phyloP scores from a whole-genome alignment of 164 flowering plant species.

The Cinnamomum micranthum region DNA sequence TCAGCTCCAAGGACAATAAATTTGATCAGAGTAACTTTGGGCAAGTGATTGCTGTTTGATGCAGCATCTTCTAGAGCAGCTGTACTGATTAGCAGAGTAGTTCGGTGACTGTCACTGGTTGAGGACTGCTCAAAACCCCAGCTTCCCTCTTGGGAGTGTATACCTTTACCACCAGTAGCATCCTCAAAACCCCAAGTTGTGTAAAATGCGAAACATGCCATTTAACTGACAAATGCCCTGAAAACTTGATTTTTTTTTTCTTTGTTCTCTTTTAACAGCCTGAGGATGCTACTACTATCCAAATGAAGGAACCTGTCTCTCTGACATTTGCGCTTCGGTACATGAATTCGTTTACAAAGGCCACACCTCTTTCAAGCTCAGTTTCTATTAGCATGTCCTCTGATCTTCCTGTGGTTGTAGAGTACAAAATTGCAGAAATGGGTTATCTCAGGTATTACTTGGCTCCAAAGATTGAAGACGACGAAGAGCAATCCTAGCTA shows the following conservation, averaged over 20 bases:
- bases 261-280: constrained; percentile 4
- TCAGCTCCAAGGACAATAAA: no score
- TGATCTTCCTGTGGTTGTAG: constrained; percentile 27
- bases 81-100: no score
- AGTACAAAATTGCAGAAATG: constrained; percentile 31
- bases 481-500: constrained; percentile 14
- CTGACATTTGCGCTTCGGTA: constrained; percentile 28
- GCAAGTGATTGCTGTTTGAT: no score
- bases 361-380: constrained; percentile 21
- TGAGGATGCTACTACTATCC: constrained; percentile 10
- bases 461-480: constrained; percentile 32
- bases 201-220: background rate
- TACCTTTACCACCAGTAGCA: no score
- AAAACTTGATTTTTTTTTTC: background rate
- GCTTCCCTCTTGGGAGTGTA: no score
- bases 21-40: no score
- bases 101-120: no score
- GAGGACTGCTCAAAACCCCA: no score
- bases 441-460: constrained; percentile 30
- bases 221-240: no score
- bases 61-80: no score
- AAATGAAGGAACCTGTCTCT: constrained; percentile 26
- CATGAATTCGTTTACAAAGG: constrained; percentile 30
- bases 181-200: no score
- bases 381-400: constrained; percentile 28